Conservation (phyloP, 768 basidiomycete species). For the Russula ochroleuca region DNA sequence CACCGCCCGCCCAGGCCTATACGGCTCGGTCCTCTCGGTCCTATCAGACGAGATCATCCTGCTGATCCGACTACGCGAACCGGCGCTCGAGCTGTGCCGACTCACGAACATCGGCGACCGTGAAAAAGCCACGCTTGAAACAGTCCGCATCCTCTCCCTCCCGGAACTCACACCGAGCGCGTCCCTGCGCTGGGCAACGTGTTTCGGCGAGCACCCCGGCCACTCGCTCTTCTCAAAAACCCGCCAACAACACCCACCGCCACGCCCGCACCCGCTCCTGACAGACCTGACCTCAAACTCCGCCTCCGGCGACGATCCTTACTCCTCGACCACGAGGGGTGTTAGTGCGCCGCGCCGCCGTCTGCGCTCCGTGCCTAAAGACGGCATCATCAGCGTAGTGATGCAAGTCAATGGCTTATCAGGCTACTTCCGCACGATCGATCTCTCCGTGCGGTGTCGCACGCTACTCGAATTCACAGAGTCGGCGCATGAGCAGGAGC, state of each 20-base stretch:
- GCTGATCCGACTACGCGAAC: slow-evolving; percentile 15
- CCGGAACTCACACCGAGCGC: slow-evolving; percentile 1
- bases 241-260: neutral
- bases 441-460: slow-evolving; percentile 16
- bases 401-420: slow-evolving; percentile 9
- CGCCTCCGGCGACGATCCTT: neutral
- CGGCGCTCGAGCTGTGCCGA: slow-evolving; percentile 19
- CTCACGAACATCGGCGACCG: neutral
- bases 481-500: too few species aligned
- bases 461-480: neutral
- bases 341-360: neutral
- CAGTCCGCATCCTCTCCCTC: slow-evolving; percentile 12
- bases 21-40: slow-evolving; percentile 16
- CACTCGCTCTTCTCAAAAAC: slow-evolving; percentile 12
- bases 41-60: slow-evolving; percentile 10
- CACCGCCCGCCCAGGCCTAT: neutral
- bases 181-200: slow-evolving; percentile 16
- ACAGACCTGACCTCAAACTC: neutral
- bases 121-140: slow-evolving; percentile 4
- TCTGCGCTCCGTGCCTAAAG: slow-evolving; percentile 8
- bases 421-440: slow-evolving; percentile 6
- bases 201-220: slow-evolving; percentile 18
- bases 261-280: neutral
- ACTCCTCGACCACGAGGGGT: too few species aligned
- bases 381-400: slow-evolving; percentile 19